Percentiles rank a stretch among this genome's conserved stretches.
Evolutionary conservation across 768 basidiomycete genomes (phyloP).

Genomic region (Russula virescens): DNA sequence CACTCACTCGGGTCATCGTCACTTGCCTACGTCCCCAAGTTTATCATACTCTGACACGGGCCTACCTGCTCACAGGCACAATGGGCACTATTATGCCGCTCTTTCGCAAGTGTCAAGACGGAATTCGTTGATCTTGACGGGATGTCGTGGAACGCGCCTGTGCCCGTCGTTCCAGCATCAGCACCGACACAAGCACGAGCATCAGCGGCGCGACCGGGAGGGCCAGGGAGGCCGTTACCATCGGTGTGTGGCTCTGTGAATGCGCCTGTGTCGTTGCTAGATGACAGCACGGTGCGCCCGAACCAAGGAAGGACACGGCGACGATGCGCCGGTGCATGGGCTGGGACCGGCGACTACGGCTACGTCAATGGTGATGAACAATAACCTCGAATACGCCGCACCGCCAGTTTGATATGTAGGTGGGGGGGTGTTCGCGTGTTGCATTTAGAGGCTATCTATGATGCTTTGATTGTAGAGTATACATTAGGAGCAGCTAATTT

Average conservation of each 20-base stretch:
- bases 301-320: not conserved
- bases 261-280: not conserved
- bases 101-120: constrained; percentile 52
- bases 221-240: not conserved
- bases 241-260: not conserved
- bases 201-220: not conserved
- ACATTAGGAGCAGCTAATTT: no score
- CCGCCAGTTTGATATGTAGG: no score
- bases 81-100: constrained; percentile 31
- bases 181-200: not conserved
- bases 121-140: constrained; percentile 62
- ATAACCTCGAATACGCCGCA: no score
- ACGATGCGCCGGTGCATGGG: not conserved
- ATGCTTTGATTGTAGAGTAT: no score
- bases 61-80: constrained; percentile 27
- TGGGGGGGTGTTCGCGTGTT: no score
- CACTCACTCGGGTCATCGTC: no score
- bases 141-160: constrained; percentile 41
- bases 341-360: no score
- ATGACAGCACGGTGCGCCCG: constrained; percentile 12
- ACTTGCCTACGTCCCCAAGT: not conserved
- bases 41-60: not conserved
- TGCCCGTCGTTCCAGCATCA: not conserved
- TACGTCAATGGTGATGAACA: no score
- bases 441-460: no score